These are phyloP conservation scores for Arabis hirsuta DNA, from an alignment of 345 rosid genomes.

Conservation along the genomic window DNA sequence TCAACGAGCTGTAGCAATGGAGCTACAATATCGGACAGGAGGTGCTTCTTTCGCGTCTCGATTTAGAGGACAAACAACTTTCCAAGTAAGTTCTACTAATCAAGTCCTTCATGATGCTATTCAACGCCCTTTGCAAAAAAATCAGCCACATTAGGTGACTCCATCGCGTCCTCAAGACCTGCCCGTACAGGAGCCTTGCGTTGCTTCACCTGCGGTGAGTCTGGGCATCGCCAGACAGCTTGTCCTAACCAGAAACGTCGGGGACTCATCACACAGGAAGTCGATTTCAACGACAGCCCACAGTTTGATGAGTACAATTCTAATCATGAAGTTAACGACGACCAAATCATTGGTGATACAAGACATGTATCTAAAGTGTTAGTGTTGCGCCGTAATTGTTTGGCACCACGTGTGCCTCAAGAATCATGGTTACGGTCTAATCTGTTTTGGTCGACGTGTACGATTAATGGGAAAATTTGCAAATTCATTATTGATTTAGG, in stretches of 20 bases:
- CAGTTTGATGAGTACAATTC: too few relatives aligned
- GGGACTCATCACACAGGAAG: not conserved
- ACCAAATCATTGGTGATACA: not conserved
- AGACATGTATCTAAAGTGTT: not conserved
- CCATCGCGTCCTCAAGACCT: not conserved
- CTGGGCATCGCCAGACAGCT: not conserved
- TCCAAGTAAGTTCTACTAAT: too few relatives aligned
- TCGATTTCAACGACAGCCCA: too few relatives aligned
- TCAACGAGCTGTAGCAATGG: not conserved
- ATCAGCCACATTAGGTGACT: not conserved
- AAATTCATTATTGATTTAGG: not conserved
- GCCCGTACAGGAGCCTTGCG: not conserved
- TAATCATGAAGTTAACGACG: not conserved
- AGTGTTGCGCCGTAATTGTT: not conserved
- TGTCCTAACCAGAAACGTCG: not conserved
- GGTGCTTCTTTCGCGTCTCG: too few relatives aligned
- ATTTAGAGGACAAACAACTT: too few relatives aligned
- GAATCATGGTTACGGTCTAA: not conserved
- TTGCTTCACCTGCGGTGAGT: not conserved
- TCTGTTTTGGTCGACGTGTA: not conserved
- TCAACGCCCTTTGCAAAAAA: fast-evolving
- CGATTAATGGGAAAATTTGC: not conserved
- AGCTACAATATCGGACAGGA: too few relatives aligned
- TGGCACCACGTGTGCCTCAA: not conserved
- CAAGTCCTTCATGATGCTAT: too few relatives aligned